Evolutionary conservation across 2,329 filamentous ascomycete genomes (phyloP), one percentile per base, ranked within the genome.

Genomic region (Fusarium sp.): DNA sequence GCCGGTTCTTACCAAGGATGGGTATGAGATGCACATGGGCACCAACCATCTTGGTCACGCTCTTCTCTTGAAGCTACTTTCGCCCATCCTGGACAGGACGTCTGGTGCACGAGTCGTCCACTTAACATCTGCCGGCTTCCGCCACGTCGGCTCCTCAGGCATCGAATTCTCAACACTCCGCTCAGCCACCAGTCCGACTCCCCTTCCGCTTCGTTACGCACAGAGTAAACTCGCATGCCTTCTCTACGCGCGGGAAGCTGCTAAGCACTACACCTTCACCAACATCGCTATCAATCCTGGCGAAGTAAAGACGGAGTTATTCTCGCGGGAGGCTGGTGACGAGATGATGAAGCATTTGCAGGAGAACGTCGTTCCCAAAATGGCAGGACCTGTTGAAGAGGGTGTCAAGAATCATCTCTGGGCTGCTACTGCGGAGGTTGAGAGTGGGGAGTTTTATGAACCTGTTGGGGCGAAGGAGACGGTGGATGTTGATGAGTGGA

Each of bases 21-120:
- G 62, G 0, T 60, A 65, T 2, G 62, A 65, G 6, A 65, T 65
- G 61, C 61, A 65, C 2, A 60, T 65, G 4, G 61, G 62, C 1
- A 60, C 34, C 2, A 65, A 65, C 4, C 53, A 65, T 7, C 53
- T 65, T 0, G 61, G 62, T 0, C 62, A 65, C 3, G 62, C 53
- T 2, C 42, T 65, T 0, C 12, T 65, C 0, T 29, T 65, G 2
- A 65, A 44, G 0, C 29, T 60, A 0, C 29, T 65, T 3, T 16
- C 44, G 0, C 34, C 46, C 0, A 18, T 5, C 0, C 27, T 65
- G 0, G 52, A 52, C 0, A 47, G 30, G 6, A 41, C 40, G 0
- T 16, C 40, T 0, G 16, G 4, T 13, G 45, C 52, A 7, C 25
- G 60, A 7, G 52, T 32, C 0, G 7, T 65, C 0, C 61, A 65